Evolutionary conservation across 306 rosid genomes (phyloP).

Genomic region (Erythrophleum fordii): DNA sequence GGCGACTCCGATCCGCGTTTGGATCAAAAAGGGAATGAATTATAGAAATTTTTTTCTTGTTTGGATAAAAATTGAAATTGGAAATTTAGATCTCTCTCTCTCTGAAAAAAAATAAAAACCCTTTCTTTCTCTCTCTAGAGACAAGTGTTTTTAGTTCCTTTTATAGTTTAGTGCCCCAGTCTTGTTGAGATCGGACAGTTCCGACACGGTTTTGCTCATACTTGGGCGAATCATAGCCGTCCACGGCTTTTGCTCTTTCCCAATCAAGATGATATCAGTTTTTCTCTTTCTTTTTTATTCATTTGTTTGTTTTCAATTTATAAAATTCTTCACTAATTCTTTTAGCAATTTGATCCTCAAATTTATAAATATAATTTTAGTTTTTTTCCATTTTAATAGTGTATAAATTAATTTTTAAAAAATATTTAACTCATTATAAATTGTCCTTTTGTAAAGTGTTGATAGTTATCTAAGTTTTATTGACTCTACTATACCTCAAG

Average conservation of each 20-base stretch:
- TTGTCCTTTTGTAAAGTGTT: too few relatives aligned
- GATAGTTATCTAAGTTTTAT: too few relatives aligned
- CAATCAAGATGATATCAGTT: not conserved
- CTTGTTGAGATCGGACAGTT: constrained; percentile 26
- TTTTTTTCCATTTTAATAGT: too few relatives aligned
- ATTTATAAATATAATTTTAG: not conserved
- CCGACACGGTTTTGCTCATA: not conserved
- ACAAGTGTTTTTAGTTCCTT: constrained; percentile 1
- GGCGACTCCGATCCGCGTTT: constrained; percentile 54
- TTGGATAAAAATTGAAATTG: not conserved
- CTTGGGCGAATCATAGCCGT: constrained; percentile 45
- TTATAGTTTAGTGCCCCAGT: constrained; percentile 40
- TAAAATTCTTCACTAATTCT: not conserved
- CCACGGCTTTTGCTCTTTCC: not conserved
- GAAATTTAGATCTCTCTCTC: constrained; percentile 20
- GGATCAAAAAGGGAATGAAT: not conserved
- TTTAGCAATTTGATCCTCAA: not conserved
- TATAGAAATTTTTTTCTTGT: not conserved
- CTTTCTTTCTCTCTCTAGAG: constrained; percentile 20
- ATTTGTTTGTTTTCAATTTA: not conserved
- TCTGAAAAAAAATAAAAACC: constrained; percentile 2
- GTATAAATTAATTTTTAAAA: too few relatives aligned
- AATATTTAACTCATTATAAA: too few relatives aligned
- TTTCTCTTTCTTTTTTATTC: not conserved
- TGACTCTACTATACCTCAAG: too few relatives aligned